These are phyloP conservation scores for Amesomyces nigricolor DNA, from an alignment of 2,329 filamentous ascomycete species.

Conservation along the genomic window DNA sequence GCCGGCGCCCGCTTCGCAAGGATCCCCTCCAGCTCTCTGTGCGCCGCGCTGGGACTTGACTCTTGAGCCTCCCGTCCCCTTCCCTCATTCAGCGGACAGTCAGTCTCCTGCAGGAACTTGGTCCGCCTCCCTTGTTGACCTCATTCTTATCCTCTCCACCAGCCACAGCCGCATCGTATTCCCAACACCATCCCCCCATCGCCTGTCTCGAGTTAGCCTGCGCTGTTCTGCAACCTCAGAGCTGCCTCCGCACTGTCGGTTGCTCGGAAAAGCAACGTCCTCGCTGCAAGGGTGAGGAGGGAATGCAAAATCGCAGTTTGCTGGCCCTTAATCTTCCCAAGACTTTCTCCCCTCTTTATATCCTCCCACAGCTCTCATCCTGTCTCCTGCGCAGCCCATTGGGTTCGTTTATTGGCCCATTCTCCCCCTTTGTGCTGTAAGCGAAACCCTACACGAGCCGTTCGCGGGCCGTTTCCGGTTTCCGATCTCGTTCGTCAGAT, in stretches of 20 bases:
- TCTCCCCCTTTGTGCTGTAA: conserved; percentile 15
- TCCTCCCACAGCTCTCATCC: not conserved
- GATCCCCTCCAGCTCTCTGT: conserved; percentile 1
- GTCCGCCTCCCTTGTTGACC: not conserved
- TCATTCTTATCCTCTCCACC: not conserved
- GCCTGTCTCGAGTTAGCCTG: not conserved
- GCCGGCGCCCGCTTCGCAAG: not conserved
- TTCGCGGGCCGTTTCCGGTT: conserved; percentile 7
- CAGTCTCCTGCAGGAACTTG: not conserved
- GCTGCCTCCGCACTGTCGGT: not conserved
- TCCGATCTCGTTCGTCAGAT: conserved; percentile 3
- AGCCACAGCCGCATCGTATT: not conserved
- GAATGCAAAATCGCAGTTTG: not conserved
- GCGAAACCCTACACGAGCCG: not conserved
- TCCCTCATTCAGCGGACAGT: not conserved
- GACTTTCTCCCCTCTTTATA: not conserved
- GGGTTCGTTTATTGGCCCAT: conserved; percentile 2
- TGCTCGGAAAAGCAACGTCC: conserved; percentile 3
- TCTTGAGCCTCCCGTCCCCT: not conserved
- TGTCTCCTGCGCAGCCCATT: not conserved
- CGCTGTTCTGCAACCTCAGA: not conserved
- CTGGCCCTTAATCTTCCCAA: not conserved
- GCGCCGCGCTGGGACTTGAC: not conserved
- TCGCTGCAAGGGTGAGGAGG: conserved; percentile 10
- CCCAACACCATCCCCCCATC: too few relatives aligned